phyloP scores from a whole-genome alignment of 768 basidiomycete genomes.

The Amanita thiersii region DNA sequence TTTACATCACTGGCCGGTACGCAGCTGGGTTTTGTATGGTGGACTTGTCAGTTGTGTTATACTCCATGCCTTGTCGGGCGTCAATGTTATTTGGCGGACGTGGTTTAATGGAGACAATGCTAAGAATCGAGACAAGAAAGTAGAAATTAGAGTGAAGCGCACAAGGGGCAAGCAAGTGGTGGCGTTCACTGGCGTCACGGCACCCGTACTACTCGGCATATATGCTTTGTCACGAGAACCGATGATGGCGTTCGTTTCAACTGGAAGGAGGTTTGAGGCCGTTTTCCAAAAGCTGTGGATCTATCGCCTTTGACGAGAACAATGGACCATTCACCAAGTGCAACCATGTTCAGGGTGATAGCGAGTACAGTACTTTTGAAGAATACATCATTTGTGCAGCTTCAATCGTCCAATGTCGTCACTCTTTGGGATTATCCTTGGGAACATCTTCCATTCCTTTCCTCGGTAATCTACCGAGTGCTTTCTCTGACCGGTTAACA shows the following conservation, averaged over 20 bases:
- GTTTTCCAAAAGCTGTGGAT: constrained; percentile 37
- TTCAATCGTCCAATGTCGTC: too few species aligned
- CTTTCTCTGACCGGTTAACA: too few species aligned
- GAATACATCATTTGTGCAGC: too few species aligned
- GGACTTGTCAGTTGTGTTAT: constrained; percentile 49
- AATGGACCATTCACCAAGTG: not conserved
- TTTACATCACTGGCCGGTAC: constrained; percentile 50
- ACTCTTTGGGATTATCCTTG: too few species aligned
- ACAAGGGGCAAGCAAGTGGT: constrained; percentile 15
- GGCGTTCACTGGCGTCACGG: constrained; percentile 24
- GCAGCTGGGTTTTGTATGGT: constrained; percentile 55
- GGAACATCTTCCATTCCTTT: too few species aligned
- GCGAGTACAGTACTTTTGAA: too few species aligned
- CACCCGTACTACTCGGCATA: constrained; percentile 53
- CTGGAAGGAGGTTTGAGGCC: constrained; percentile 41
- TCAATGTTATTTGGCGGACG: constrained; percentile 40
- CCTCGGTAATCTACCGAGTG: too few species aligned
- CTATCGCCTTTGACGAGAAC: constrained; percentile 26
- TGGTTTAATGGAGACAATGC: constrained; percentile 27
- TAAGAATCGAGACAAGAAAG: not conserved
- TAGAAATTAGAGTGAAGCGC: constrained; percentile 12
- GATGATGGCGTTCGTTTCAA: constrained; percentile 43
- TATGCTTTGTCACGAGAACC: constrained; percentile 49
- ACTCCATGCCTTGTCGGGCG: constrained; percentile 60
- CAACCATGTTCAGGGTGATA: not conserved